Evolutionary conservation across 2,329 filamentous ascomycete genomes (phyloP).

Genomic region (Calonectria montana): DNA sequence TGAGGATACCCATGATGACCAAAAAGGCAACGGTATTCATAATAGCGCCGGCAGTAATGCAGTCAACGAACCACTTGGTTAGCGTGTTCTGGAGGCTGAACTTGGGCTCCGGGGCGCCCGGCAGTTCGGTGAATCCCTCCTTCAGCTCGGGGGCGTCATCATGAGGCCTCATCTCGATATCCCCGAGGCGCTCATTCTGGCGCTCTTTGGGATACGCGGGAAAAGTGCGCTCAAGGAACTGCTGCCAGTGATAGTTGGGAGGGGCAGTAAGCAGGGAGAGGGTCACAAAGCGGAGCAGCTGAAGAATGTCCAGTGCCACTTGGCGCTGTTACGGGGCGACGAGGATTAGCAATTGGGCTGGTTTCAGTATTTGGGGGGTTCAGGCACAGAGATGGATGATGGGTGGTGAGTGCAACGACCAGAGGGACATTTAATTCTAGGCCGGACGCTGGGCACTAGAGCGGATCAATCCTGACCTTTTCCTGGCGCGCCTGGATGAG

Average conservation of each 20-base stretch:
- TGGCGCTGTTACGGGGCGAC: constrained; percentile 41
- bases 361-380: background rate
- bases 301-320: constrained; percentile 58
- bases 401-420: background rate
- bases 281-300: constrained; percentile 65
- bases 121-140: constrained; percentile 27
- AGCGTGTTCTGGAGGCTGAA: constrained; percentile 57
- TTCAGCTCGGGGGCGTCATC: constrained; percentile 39
- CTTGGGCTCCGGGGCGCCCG: constrained; percentile 37
- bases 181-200: constrained; percentile 28
- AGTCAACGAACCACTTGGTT: constrained; percentile 63
- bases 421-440: background rate
- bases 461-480: constrained; percentile 46
- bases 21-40: constrained; percentile 60
- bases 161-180: constrained; percentile 45
- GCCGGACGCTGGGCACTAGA: background rate
- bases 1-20: constrained; percentile 59
- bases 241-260: constrained; percentile 69
- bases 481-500: constrained; percentile 61
- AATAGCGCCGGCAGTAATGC: constrained; percentile 59
- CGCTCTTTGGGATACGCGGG: constrained; percentile 54
- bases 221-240: constrained; percentile 63
- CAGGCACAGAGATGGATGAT: background rate
- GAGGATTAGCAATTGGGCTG: constrained; percentile 11
- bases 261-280: constrained; percentile 65